Evolutionary conservation across 768 basidiomycete genomes (phyloP), one percentile per base, ranked within the genome.

Genomic region (Krasilnikovozyma curviuscula): DNA sequence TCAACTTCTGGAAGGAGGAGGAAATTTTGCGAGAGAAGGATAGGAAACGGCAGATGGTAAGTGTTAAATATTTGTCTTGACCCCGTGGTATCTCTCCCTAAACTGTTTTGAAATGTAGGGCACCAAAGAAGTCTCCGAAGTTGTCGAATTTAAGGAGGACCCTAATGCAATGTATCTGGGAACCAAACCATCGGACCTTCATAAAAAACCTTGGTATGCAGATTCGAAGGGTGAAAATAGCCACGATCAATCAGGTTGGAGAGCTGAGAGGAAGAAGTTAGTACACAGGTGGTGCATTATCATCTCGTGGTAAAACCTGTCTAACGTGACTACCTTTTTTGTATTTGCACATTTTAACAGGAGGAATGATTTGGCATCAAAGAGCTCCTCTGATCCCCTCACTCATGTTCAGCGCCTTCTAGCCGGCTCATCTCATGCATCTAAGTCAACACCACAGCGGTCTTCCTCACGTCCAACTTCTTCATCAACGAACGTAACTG

Each of bases 161-260:
- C 50, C 50, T 1, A 35, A 52, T 35, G 48, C 50, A 5, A 52
- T 52, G 50, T 52, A 47, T 21, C 46, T 52, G n/a, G n/a, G n/a
- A n/a, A n/a, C n/a, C 21, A 41, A 44, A 19, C 45, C 45, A 21
- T 40, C 50, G 3, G 46, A 42, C n/a, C 32, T 40, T 18, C 45
- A 52, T 30, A 37, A 40, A 19, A 44, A 47, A 35, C 50, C 50
- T 16, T 52, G 50, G 50, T 52, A 46, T 29, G 40, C 34, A 7
- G 38, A 51, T 28, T 34, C 33, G 50, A 52, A 12, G 45, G 48
- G 18, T 33, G 50, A 33, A 35, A 35, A 1, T 44, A 46, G 25
- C 32, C 44, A 7, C 19, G 40, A 46, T 8, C 14, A 37, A 35
- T 40, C 29, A 27, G 14, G 35, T 7, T 27, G 32, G 8, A 18